phyloP scores from a whole-genome alignment of 176 grass and related monocot genomes.

The Oryza nivara region DNA sequence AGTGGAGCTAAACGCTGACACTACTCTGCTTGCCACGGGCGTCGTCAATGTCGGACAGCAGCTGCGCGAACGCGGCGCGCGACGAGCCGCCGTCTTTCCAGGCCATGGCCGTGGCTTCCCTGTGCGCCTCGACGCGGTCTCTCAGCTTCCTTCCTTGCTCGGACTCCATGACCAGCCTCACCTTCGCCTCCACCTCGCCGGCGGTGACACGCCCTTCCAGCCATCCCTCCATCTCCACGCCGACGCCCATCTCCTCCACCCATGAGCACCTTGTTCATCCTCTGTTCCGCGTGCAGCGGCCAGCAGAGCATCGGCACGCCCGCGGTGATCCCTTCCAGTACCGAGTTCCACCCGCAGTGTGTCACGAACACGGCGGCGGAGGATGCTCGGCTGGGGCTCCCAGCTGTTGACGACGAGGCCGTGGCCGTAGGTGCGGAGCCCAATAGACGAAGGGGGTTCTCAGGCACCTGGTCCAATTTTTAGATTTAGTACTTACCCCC shows the following conservation, averaged over 20 bases:
- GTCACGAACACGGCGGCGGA: constrained; percentile 25
- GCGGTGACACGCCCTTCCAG: not conserved
- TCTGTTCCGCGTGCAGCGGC: constrained; percentile 50
- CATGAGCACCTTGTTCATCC: constrained; percentile 51
- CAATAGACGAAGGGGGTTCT: no score
- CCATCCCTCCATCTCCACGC: not conserved
- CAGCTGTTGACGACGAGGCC: not conserved
- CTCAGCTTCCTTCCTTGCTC: not conserved
- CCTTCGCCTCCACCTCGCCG: not conserved
- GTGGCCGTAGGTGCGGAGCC: not conserved
- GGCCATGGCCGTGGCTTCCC: not conserved
- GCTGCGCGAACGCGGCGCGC: not conserved
- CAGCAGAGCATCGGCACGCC: constrained; percentile 42
- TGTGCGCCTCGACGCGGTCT: not conserved
- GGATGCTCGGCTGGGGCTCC: not conserved
- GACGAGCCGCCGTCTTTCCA: not conserved
- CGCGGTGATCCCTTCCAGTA: constrained; percentile 31
- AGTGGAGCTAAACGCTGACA: no score
- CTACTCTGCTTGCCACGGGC: no score
- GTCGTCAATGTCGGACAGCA: not conserved
- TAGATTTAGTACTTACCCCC: no score
- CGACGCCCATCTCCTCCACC: constrained; percentile 37
- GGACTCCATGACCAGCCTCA: not conserved
- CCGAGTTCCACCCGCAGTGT: not conserved
- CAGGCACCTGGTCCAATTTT: no score